phyloP scores from a whole-genome alignment of 2,329 filamentous ascomycete genomes.

The Aspergillus novofumigatus region DNA sequence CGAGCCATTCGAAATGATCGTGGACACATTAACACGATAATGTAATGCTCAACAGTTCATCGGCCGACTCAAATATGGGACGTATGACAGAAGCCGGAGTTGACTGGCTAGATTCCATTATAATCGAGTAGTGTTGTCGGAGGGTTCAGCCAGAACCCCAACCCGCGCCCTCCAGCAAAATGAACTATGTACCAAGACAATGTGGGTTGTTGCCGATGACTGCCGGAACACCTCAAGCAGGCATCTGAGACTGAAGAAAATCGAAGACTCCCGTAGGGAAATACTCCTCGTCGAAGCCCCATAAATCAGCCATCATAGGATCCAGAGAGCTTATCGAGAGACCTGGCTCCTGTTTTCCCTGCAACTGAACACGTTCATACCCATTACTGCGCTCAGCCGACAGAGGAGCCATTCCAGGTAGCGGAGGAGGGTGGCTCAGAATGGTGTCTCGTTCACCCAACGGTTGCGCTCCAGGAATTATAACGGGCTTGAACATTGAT shows the following conservation, averaged over 20 bases:
- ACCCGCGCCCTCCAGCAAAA: background rate
- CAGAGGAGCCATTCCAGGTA: slow-evolving; percentile 35
- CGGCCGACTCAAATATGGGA: no score
- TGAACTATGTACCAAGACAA: background rate
- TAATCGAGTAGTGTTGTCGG: background rate
- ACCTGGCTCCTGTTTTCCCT: slow-evolving; percentile 24
- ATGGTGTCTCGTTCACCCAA: slow-evolving; percentile 36
- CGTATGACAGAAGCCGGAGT: no score
- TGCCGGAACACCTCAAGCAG: slow-evolving; percentile 22
- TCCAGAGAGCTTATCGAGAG: slow-evolving; percentile 36
- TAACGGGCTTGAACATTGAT: slow-evolving; percentile 34
- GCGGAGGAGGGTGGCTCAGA: slow-evolving; percentile 31
- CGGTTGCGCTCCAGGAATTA: slow-evolving; percentile 34
- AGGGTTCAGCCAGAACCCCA: background rate
- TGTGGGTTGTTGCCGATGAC: background rate
- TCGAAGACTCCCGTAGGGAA: slow-evolving; percentile 41
- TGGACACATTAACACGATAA: background rate
- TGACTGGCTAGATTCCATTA: no score
- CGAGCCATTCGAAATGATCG: background rate
- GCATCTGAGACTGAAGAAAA: slow-evolving; percentile 41
- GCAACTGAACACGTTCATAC: slow-evolving; percentile 14
- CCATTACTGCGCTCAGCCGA: slow-evolving; percentile 37
- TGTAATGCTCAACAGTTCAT: background rate
- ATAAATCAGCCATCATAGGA: slow-evolving; percentile 39
- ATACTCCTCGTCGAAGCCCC: slow-evolving; percentile 40